Evolutionary conservation across 1,139 yeast species (phyloP), one percentile per base, ranked within the genome.

Genomic region (Magnusiomyces tetraspermus): DNA sequence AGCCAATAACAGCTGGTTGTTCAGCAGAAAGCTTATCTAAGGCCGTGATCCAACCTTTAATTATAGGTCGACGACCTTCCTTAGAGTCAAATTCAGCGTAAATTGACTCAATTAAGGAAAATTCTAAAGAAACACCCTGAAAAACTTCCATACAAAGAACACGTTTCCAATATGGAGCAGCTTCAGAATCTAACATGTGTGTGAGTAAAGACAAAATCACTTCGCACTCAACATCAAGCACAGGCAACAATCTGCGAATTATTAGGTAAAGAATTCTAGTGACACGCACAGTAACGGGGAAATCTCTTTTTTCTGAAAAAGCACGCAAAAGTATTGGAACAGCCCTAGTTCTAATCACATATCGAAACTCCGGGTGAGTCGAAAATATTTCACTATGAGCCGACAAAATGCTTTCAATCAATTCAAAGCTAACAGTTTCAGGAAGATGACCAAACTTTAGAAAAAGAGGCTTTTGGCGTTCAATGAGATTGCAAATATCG

Each of bases 251-350:
- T 11, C 80, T 74, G 21, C 78, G 71, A 15, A 89, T 68, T 46
- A 89, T 65, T 4, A 86, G 70, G 48, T 77, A 75, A 13, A 87
- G 73, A 15, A 89, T 76, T 53, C 97, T 74, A 53, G 88, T 79
- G 5, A 86, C 83, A 57, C 97, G 75, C 1, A 85, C 83, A 43
- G 82, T 77, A 8, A 83, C 73, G 0, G 92, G 76, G 62, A 90
- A 54, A 48, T 76, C 82, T 50, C 76, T 76, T 23, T 77, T 70
- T 11, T 82, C 77, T 0, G 90, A 76, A 48, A 89, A 75, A 26
- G 82, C 77, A 43, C 92, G 71, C 26, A 92, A 69, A 33, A 90
- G 70, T 4, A 87, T 73, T 0, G 97, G 97, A 1, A 86, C 83
- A 0, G 87, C 77, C 54, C 81, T 77, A 1, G 79, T 76, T 61